Evolutionary conservation across 2,329 filamentous ascomycete genomes (phyloP), one percentile per base, ranked within the genome.

Genomic region (Neofusicoccum kwambonambiense): DNA sequence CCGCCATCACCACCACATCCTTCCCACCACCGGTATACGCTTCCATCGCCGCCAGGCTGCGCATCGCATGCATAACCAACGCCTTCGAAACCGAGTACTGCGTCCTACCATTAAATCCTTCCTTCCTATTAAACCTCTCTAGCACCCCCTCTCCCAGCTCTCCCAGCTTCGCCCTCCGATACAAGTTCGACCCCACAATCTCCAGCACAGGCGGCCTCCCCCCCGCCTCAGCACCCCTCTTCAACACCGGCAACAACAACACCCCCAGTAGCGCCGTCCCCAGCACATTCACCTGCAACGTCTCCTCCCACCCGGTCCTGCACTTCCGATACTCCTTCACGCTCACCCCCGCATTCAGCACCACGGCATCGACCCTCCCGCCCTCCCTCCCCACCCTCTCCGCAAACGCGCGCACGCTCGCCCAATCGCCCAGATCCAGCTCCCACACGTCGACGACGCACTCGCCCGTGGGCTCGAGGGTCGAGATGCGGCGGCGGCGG

Each of bases 371-470:
- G 3, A 81, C 39, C 17, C 74, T 58, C 31, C 11, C n/a, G 3
- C 9, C 27, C n/a, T 70, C 47, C 5, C 77, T 64, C 34, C 65
- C 66, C 9, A 68, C 65, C n/a, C 70, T 66, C 11, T 68, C 64
- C 3, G 72, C 74, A 56, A 81, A 80, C 12, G 67, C 64, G 11
- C 70, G 67, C 3, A 82, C 76, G 42, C 73, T 79, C 4, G 72
- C 70, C 60, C 79, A 82, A 15, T 71, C 76, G 5, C 68, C 63
- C 37, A 83, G 74, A 67, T 83, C 81, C 2, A 84, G 70, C 3
- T 72, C 70, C 81, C 81, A 83, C 15, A 82, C 81, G 67, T 81
- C 75, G 35, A 82, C 70, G 2, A 78, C 75, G 31, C 72, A 69
- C 37, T 47, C 42, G n/a, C 56, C 56, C 19, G 54, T 58, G 13